These are phyloP conservation scores for Alternaria conjuncta DNA, from an alignment of 2,329 filamentous ascomycete species.

Conservation along the genomic window DNA sequence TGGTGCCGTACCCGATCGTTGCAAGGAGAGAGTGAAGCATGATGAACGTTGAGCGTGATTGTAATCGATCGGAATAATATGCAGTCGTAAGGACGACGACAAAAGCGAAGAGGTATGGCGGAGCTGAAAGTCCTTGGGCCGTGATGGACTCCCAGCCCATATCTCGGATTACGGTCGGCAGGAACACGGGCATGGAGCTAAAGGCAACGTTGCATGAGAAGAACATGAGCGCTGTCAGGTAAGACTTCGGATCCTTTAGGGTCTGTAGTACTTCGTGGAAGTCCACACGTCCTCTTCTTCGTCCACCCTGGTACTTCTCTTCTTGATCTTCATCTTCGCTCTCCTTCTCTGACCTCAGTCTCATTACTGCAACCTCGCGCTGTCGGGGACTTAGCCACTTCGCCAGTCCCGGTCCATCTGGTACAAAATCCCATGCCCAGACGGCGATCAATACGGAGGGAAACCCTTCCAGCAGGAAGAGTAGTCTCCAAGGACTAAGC, in stretches of 20 bases:
- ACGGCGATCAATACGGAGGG: constrained; percentile 78
- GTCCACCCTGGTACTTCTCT: constrained; percentile 21
- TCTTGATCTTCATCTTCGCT: constrained; percentile 39
- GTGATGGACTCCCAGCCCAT: constrained; percentile 74
- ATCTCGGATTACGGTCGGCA: constrained; percentile 78
- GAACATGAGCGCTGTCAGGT: constrained; percentile 81
- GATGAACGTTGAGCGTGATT: constrained; percentile 69
- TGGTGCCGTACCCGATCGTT: constrained; percentile 63
- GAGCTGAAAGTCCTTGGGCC: constrained; percentile 80
- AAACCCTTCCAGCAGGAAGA: constrained; percentile 86
- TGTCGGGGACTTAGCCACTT: constrained; percentile 53
- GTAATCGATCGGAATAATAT: constrained; percentile 71
- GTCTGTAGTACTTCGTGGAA: constrained; percentile 64
- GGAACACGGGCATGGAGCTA: constrained; percentile 83
- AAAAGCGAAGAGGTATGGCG: constrained; percentile 81
- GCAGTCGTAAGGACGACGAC: constrained; percentile 73
- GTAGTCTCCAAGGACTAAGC: constrained; percentile 82
- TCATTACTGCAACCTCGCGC: constrained; percentile 71
- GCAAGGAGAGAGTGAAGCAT: constrained; percentile 74
- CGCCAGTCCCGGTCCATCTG: constrained; percentile 68
- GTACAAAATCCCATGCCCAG: constrained; percentile 75
- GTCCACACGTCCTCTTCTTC: constrained; percentile 53
- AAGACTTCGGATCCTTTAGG: constrained; percentile 71
- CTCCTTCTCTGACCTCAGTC: constrained; percentile 64
- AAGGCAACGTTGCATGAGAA: constrained; percentile 82